Evolutionary conservation across 495 filamentous ascomycete species (phyloP).

Genomic region (Aspergillus carlsbadensis): DNA sequence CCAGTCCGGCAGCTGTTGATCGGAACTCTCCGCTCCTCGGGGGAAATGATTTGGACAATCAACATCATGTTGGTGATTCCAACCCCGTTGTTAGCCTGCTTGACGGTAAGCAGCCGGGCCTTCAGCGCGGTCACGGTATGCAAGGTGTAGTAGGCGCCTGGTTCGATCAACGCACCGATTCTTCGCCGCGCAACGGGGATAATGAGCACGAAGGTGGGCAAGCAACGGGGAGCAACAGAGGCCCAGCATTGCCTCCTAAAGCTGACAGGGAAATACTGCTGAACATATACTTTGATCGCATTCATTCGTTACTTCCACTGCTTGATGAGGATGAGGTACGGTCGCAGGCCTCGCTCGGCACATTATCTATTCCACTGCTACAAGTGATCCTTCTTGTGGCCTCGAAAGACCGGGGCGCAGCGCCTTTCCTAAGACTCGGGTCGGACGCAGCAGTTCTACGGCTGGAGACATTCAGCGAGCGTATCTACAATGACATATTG

Average conservation of each 20-base stretch:
- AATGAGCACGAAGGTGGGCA: not conserved
- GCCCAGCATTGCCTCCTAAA: not conserved
- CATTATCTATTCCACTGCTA: constrained; percentile 22
- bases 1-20: no score
- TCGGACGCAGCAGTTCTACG: constrained; percentile 11
- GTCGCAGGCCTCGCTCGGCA: constrained; percentile 17
- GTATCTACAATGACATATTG: constrained; percentile 19
- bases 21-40: no score
- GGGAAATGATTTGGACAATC: no score
- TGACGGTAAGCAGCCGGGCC: no score
- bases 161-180: not conserved
- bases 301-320: constrained; percentile 29
- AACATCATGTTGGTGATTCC: no score
- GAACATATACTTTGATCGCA: constrained; percentile 25
- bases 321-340: constrained; percentile 25
- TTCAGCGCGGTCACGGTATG: no score
- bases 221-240: not conserved
- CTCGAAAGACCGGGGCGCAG: constrained; percentile 30
- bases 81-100: no score
- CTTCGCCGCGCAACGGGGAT: not conserved
- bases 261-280: constrained; percentile 9
- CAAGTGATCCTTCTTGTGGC: constrained; percentile 37
- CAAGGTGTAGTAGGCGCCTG: no score
- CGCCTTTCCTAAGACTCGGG: constrained; percentile 23
- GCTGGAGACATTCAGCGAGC: constrained; percentile 24